These are phyloP conservation scores for Lumnitzera racemosa DNA, from an alignment of 345 rosid species.

Conservation along the genomic window DNA sequence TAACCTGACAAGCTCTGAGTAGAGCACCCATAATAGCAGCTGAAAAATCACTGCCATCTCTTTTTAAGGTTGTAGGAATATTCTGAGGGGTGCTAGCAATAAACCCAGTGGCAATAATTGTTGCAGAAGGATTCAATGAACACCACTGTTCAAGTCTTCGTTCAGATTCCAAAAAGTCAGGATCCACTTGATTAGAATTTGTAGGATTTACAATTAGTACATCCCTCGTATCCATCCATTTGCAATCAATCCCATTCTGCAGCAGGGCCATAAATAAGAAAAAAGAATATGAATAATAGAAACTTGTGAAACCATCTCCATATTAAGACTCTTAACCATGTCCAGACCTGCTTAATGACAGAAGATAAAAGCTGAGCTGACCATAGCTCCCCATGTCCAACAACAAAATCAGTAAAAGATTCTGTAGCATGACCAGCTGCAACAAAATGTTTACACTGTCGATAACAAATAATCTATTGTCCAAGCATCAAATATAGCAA, in stretches of 20 bases:
- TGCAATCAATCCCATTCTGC: conserved; percentile 75
- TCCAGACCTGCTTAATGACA: conserved; percentile 71
- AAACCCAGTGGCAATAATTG: conserved; percentile 89
- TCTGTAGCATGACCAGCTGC: conserved; percentile 97
- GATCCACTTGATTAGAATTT: conserved; percentile 91
- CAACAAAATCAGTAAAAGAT: conserved; percentile 92
- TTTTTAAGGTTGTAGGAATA: conserved; percentile 93
- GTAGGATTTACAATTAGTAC: conserved; percentile 87
- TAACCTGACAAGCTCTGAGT: conserved; percentile 70
- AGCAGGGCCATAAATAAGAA: conserved; percentile 4
- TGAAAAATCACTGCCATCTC: conserved; percentile 99
- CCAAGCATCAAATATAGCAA: too few relatives aligned
- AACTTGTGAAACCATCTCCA: too few relatives aligned
- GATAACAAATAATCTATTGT: background rate
- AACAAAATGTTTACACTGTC: conserved; percentile 6
- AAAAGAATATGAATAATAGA: background rate
- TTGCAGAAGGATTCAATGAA: conserved; percentile 49
- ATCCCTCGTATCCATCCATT: conserved; percentile 99
- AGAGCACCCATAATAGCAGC: conserved; percentile 97
- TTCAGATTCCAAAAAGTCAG: conserved; percentile 74
- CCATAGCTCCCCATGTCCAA: conserved; percentile 97
- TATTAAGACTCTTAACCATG: background rate
- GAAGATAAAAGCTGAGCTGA: conserved; percentile 83
- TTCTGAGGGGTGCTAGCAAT: conserved; percentile 94
- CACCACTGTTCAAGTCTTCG: conserved; percentile 78